Evolutionary conservation across 2,329 filamentous ascomycete species (phyloP), one percentile per base, ranked within the genome.

Genomic region (Phaeomoniella chlamydospora): DNA sequence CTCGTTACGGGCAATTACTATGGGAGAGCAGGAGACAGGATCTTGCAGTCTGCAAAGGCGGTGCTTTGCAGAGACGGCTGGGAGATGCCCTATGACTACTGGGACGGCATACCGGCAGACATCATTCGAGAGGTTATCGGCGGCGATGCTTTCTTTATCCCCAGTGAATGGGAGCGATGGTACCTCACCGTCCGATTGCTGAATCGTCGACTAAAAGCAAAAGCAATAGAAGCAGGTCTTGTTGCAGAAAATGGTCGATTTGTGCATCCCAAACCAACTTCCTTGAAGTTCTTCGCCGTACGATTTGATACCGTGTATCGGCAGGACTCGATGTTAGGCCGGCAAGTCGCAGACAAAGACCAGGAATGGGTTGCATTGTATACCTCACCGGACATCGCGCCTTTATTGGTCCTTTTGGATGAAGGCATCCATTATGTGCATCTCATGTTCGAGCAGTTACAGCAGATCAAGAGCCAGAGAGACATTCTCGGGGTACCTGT

Each of bases 391-490:
- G 70, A 73, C 30, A 59, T 74, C 31, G 67, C 69, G 43, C 68
- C 68, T 6, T 52, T 74, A 4, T 51, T 72, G 5, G 68, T 71
- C 0, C 52, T 74, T 2, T 52, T 74, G 3, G 69, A 74, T 39
- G 67, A 72, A 50, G 70, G 70, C 1, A 71, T 74, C 5, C 69
- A 74, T 45, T 74, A 73, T 50, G 58, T 72, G 3, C 70, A 74
- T 47, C 60, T 74, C 44, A 64, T 68, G 22, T 73, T 72, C 40
- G 70, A 74, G 43, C 68, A 72, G 40, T 50, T 74, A 5, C 67
- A 73, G 41, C 67, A 63, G 43, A 72, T 74, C 37, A 59, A 62
- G 9, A 54, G 49, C 34, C 58, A 68, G 15, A 59, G 61, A 31
- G 70, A 74, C 44, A 52, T 65, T 11, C 60, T 74, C 33, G 68